Conservation (phyloP, 192 early-diverging fungal genomes). For the Gaertneriomyces semiglobifer region DNA sequence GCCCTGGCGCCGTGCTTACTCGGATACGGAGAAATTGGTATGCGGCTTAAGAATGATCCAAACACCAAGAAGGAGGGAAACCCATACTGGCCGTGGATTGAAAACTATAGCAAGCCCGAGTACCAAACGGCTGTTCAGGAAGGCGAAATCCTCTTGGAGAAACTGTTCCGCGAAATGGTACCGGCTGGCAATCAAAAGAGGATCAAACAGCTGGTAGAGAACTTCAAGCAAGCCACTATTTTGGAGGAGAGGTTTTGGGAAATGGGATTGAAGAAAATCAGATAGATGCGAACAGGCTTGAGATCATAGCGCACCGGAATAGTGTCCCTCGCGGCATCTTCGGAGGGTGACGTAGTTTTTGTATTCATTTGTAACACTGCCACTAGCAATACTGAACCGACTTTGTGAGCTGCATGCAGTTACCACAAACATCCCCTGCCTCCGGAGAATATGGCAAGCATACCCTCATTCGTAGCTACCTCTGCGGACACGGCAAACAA, state of each 20-base stretch:
- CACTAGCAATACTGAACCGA: no score
- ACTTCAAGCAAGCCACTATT: conserved; percentile 63
- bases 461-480: no score
- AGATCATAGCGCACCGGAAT: no score
- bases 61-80: conserved; percentile 68
- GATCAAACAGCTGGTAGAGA: conserved; percentile 60
- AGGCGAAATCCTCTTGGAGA: conserved; percentile 57
- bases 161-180: conserved; percentile 46
- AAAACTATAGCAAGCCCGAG: conserved; percentile 61
- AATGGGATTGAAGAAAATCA: background rate
- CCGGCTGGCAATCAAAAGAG: conserved; percentile 49
- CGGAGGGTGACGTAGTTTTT: no score
- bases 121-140: conserved; percentile 64
- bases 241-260: conserved; percentile 81
- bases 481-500: no score
- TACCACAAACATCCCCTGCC: no score
- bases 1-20: conserved; percentile 83
- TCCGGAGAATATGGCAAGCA: no score
- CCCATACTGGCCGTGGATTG: conserved; percentile 80
- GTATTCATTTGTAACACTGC: no score
- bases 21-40: conserved; percentile 79
- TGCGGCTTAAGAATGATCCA: conserved; percentile 59
- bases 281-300: no score
- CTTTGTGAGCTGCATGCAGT: no score
- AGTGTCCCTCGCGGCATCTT: no score